Evolutionary conservation across 148 eudicot species (phyloP).

Genomic region (Rhododendron vialii): DNA sequence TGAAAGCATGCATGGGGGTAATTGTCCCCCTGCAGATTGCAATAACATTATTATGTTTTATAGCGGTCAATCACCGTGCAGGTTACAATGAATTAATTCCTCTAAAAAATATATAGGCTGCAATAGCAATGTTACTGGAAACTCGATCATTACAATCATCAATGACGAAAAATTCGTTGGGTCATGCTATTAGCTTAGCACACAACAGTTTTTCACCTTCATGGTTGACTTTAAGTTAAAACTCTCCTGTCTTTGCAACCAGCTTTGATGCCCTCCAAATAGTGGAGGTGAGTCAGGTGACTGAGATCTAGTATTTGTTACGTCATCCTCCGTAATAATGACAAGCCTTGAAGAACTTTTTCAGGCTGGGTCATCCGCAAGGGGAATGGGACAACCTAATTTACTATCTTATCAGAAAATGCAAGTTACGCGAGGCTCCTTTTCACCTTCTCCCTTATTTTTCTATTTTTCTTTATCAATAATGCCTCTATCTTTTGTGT

Average conservation of each 20-base stretch:
- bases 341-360: too few species aligned
- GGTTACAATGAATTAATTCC: not conserved
- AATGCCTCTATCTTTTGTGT: too few species aligned
- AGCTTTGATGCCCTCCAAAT: constrained; percentile 90
- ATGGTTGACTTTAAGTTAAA: constrained; percentile 65
- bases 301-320: constrained; percentile 36
- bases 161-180: not conserved
- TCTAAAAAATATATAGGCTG: not conserved
- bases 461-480: too few species aligned
- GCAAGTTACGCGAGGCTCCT: too few species aligned
- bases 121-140: not conserved
- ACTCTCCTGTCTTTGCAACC: constrained; percentile 76
- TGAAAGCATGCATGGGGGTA: not conserved
- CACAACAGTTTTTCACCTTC: constrained; percentile 46
- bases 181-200: not conserved
- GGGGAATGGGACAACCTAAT: too few species aligned
- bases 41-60: too few species aligned
- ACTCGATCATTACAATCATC: not conserved
- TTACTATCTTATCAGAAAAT: too few species aligned
- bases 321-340: constrained; percentile 2
- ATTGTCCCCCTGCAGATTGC: not conserved
- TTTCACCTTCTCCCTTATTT: too few species aligned
- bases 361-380: too few species aligned
- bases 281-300: constrained; percentile 38
- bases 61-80: not conserved